Evolutionary conservation across 2,329 filamentous ascomycete species (phyloP).

Genomic region (Xylariaceae sp.): DNA sequence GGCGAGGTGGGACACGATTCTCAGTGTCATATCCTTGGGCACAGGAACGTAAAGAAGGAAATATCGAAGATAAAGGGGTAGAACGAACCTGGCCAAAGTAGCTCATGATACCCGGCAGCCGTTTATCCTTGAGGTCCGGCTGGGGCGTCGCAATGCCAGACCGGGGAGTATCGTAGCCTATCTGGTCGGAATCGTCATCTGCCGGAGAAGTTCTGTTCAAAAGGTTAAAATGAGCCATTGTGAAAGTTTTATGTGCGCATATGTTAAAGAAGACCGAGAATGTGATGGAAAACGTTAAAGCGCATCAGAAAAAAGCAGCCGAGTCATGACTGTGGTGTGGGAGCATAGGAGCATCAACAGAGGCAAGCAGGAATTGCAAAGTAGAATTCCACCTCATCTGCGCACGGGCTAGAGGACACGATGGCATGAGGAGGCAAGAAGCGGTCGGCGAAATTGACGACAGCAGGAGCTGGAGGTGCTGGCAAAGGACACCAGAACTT

Average conservation of each 20-base stretch:
- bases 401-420: slow-evolving; percentile 7
- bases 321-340: background rate
- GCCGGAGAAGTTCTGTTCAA: slow-evolving; percentile 52
- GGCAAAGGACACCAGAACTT: slow-evolving; percentile 27
- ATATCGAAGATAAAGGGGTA: slow-evolving; percentile 61
- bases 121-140: slow-evolving; percentile 91
- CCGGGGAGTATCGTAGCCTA: slow-evolving; percentile 82
- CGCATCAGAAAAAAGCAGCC: background rate
- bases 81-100: slow-evolving; percentile 99
- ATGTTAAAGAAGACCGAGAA: too few relatives aligned
- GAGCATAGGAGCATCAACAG: too few relatives aligned
- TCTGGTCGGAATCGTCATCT: slow-evolving; percentile 75
- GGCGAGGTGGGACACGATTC: slow-evolving; percentile 34
- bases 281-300: background rate
- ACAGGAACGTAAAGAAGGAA: slow-evolving; percentile 36
- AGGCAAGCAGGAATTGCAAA: too few relatives aligned
- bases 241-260: slow-evolving; percentile 7
- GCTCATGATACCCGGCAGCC: slow-evolving; percentile 91
- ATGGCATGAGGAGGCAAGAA: slow-evolving; percentile 5
- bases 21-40: slow-evolving; percentile 40
- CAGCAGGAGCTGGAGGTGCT: slow-evolving; percentile 11
- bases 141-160: slow-evolving; percentile 91
- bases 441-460: slow-evolving; percentile 8
- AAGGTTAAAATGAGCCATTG: slow-evolving; percentile 48
- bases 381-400: slow-evolving; percentile 7